phyloP scores from a whole-genome alignment of 2,329 filamentous ascomycete species.

The Xylaria sp. region DNA sequence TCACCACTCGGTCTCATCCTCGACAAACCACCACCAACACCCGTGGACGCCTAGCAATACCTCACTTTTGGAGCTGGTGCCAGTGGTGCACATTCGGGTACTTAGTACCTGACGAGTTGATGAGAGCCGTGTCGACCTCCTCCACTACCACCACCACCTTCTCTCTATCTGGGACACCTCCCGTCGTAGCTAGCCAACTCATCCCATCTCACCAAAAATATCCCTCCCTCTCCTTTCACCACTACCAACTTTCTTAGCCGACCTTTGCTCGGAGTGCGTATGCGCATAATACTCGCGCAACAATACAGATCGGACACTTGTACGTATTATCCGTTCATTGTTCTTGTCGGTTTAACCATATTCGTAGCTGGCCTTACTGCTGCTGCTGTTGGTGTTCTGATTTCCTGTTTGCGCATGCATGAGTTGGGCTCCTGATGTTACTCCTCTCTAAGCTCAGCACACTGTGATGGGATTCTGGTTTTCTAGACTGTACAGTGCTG shows the following conservation, averaged over 20 bases:
- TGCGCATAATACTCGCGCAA: conserved; percentile 28
- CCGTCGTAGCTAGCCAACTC: conserved; percentile 32
- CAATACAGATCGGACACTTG: conserved; percentile 23
- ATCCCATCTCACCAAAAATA: conserved; percentile 31
- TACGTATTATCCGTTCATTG: conserved; percentile 30
- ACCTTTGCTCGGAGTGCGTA: conserved; percentile 20
- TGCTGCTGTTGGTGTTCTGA: neutral
- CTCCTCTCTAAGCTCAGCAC: conserved; percentile 37
- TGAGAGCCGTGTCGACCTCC: conserved; percentile 19
- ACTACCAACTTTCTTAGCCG: conserved; percentile 17
- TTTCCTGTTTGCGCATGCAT: conserved; percentile 32
- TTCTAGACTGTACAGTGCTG: conserved; percentile 28
- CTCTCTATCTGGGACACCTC: conserved; percentile 12
- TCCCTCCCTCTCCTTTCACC: conserved; percentile 29
- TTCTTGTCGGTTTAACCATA: neutral
- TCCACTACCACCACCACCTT: too few relatives aligned
- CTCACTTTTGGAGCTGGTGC: conserved; percentile 6
- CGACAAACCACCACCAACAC: conserved; percentile 21
- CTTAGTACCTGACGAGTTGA: conserved; percentile 17
- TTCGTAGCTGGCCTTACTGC: neutral
- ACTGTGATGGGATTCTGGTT: conserved; percentile 34
- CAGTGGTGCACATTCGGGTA: neutral
- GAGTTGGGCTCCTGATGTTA: conserved; percentile 33
- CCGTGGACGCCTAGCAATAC: conserved; percentile 17
- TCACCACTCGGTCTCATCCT: conserved; percentile 12